Evolutionary conservation across 345 rosid species (phyloP).

Genomic region (Brassica incana): DNA sequence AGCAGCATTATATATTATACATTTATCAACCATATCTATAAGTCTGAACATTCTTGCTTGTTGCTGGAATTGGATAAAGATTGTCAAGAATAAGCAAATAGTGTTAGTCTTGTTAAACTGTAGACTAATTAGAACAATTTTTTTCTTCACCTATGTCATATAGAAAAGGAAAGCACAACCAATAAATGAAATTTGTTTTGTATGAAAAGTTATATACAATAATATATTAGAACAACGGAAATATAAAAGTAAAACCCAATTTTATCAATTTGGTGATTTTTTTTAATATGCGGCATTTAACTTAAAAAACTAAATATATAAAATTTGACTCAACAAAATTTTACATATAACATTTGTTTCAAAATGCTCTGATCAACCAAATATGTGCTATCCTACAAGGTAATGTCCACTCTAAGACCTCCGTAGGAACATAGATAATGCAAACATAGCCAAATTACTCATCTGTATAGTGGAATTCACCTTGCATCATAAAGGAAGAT

Average conservation of each 20-base stretch:
- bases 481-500: background rate
- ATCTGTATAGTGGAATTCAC: background rate
- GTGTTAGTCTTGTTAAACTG: conserved; percentile 28
- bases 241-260: background rate
- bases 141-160: background rate
- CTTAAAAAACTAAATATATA: background rate
- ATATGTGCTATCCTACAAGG: background rate
- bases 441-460: background rate
- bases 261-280: background rate
- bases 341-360: background rate
- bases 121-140: conserved; percentile 33
- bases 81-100: conserved; percentile 13
- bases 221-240: background rate
- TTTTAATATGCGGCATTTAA: background rate
- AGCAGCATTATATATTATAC: background rate
- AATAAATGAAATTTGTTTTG: background rate
- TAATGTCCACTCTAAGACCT: background rate
- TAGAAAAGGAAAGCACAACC: background rate
- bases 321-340: background rate
- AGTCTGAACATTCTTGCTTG: background rate
- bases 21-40: conserved; percentile 13
- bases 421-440: background rate
- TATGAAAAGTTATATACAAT: background rate
- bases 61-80: conserved; percentile 20
- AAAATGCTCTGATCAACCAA: background rate